A percentile compares a stretch with the other conserved stretches of the same genome.
Conservation (phyloP, 106 monocot genomes). For the Platanthera guangdongensis region DNA sequence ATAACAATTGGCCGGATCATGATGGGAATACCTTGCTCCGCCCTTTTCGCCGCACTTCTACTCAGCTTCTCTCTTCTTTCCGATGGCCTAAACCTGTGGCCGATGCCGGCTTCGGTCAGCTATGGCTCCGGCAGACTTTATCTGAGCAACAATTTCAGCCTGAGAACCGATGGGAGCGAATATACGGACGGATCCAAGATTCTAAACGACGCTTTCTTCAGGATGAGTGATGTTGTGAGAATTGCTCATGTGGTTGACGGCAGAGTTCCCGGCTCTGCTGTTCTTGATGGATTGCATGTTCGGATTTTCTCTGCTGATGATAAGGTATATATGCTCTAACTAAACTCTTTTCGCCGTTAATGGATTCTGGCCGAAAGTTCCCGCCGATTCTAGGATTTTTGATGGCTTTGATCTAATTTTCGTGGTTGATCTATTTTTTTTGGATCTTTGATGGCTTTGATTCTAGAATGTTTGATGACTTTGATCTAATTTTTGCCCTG, state of each 20-base stretch:
- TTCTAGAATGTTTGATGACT: too few relatives aligned
- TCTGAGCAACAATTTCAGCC: constrained; percentile 40
- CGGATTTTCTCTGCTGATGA: constrained; percentile 37
- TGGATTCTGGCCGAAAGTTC: too few relatives aligned
- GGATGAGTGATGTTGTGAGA: constrained; percentile 36
- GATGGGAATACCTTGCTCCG: neutral
- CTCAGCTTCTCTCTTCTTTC: neutral
- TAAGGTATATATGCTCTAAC: constrained; percentile 7
- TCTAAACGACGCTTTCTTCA: constrained; percentile 55
- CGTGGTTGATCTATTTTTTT: too few relatives aligned
- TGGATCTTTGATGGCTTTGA: too few relatives aligned
- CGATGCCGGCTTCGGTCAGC: constrained; percentile 52
- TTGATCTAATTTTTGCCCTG: too few relatives aligned
- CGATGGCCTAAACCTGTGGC: constrained; percentile 58
- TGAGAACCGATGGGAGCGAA: constrained; percentile 48
- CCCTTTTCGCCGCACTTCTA: constrained; percentile 10
- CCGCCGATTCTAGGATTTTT: too few relatives aligned
- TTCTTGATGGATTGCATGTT: constrained; percentile 46
- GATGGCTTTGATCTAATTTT: too few relatives aligned
- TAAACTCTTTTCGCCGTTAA: too few relatives aligned
- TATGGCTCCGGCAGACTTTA: constrained; percentile 35
- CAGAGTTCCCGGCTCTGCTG: constrained; percentile 9
- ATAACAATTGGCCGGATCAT: too few relatives aligned
- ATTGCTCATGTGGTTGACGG: constrained; percentile 27
- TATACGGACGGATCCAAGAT: constrained; percentile 47